Conservation (phyloP, 1,139 yeast genomes). For the Eremothecium coryli region DNA sequence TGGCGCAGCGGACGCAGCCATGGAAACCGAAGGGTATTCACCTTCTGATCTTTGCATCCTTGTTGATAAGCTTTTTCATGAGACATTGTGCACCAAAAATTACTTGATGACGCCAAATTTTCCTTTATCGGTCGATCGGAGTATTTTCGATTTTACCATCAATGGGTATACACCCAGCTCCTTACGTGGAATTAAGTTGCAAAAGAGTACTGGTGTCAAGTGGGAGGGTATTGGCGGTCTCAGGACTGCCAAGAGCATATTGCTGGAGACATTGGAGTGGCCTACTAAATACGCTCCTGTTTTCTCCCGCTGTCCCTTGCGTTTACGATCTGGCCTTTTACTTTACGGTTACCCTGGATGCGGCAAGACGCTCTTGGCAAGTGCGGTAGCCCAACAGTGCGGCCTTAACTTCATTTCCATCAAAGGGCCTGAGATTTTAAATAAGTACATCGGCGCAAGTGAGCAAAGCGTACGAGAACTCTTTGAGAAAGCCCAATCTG, state of each 20-base stretch:
- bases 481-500: conserved; percentile 69
- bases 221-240: conserved; percentile 94
- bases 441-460: conserved; percentile 95
- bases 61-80: conserved; percentile 68
- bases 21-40: conserved; percentile 81
- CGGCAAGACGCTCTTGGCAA: conserved; percentile 87
- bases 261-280: conserved; percentile 91
- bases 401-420: conserved; percentile 89
- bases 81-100: conserved; percentile 24
- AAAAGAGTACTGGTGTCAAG: conserved; percentile 54
- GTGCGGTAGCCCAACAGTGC: conserved; percentile 91
- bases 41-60: conserved; percentile 73
- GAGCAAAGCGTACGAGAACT: conserved; percentile 91
- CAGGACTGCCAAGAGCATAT: conserved; percentile 59
- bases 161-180: conserved; percentile 70
- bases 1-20: conserved; percentile 62
- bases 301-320: conserved; percentile 75
- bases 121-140: conserved; percentile 13
- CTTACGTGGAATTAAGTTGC: conserved; percentile 77
- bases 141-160: conserved; percentile 48
- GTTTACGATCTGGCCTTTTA: conserved; percentile 81
- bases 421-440: conserved; percentile 92
- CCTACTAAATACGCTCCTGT: conserved; percentile 95
- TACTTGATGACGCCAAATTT: not conserved
- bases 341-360: conserved; percentile 97